Percentiles rank a stretch among this genome's conserved stretches.
Evolutionary conservation across 139 green algal genomes (phyloP).

Genomic region (Choricystis sp.): DNA sequence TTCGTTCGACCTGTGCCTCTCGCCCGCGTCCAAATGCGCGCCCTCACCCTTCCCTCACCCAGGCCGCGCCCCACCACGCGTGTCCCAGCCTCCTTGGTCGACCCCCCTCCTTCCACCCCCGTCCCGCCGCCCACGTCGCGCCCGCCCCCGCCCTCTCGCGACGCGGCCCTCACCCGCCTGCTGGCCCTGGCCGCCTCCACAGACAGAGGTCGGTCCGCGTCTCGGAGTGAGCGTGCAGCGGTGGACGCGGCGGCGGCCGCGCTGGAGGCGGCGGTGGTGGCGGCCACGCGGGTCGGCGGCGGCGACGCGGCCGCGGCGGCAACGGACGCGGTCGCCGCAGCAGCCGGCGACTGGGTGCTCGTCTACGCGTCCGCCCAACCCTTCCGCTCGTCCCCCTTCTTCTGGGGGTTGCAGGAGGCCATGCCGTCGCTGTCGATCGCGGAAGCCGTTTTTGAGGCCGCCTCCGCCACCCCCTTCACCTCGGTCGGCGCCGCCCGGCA

Average conservation of each 20-base stretch:
- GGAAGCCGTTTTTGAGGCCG: neutral
- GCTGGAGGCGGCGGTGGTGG: neutral
- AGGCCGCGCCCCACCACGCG: too few species aligned
- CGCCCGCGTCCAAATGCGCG: too few species aligned
- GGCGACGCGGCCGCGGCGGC: too few species aligned
- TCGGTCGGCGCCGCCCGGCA: neutral
- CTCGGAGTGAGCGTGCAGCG: neutral
- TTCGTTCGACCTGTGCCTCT: too few species aligned
- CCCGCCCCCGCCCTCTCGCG: neutral
- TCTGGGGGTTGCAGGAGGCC: neutral
- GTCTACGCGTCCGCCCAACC: neutral
- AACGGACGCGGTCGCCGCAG: neutral
- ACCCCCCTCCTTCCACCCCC: neutral
- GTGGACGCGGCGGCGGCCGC: neutral
- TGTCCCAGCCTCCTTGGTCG: neutral
- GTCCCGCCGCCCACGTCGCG: neutral
- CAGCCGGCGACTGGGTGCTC: neutral
- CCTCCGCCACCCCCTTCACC: neutral
- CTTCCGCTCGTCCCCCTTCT: neutral
- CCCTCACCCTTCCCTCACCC: too few species aligned
- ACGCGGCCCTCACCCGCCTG: neutral
- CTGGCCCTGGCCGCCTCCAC: neutral
- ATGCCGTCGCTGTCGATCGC: neutral
- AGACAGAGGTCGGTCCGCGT: neutral
- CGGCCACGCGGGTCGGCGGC: too few species aligned